phyloP scores from a whole-genome alignment of 768 basidiomycete genomes.

The Mycena rosella region DNA sequence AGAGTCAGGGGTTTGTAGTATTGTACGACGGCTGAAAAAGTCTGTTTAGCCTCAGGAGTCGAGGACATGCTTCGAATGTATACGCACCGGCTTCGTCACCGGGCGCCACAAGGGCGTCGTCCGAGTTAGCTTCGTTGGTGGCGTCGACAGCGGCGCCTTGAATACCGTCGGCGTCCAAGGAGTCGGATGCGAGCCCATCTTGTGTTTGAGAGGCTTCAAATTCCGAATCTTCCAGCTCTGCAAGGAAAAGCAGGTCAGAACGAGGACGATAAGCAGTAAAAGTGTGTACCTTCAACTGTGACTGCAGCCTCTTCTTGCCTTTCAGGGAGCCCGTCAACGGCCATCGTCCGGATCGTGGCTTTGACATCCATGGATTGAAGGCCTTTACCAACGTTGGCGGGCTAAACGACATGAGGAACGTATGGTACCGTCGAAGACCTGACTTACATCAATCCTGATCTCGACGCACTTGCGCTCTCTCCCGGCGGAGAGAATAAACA shows the following conservation, averaged over 20 bases:
- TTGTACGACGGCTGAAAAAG: no score
- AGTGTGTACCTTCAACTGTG: not conserved
- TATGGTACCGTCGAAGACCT: not conserved
- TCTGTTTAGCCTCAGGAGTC: no score
- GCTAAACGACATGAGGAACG: not conserved
- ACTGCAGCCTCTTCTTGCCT: not conserved
- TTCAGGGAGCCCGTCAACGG: not conserved
- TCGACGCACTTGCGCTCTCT: constrained; percentile 16
- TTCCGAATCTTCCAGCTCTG: not conserved
- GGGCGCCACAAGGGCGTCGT: no score
- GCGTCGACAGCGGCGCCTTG: not conserved
- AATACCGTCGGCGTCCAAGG: no score
- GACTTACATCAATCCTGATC: constrained; percentile 14
- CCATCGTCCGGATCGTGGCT: constrained; percentile 5
- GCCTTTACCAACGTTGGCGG: not conserved
- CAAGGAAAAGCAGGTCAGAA: not conserved
- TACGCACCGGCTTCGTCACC: no score
- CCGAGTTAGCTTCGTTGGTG: no score
- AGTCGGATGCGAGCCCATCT: no score
- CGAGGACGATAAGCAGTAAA: not conserved
- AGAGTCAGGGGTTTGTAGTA: no score
- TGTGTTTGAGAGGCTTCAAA: not conserved
- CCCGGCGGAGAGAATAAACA: constrained; percentile 13
- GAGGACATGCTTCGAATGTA: no score
- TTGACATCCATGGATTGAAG: not conserved